Base-by-base conservation (phyloP, 768 basidiomycete species). In the Boletus reticulatus region DNA sequence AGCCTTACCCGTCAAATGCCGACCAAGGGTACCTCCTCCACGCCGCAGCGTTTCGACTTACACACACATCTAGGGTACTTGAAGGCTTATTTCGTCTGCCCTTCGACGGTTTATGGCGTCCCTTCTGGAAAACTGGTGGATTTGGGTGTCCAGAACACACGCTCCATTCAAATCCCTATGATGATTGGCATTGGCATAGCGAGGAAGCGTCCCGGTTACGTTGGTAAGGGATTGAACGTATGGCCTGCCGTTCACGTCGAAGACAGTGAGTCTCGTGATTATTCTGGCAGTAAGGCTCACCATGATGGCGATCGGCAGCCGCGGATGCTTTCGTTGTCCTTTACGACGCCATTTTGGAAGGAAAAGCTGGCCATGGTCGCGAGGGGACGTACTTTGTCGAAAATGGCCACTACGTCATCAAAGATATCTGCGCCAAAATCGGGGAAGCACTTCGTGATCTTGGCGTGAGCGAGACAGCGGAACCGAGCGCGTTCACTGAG, bases 231-330 rank as follows among this genome's bases (percentile, higher is more conserved):
- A 2, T 72, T 77, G 62, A 84, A 87, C 48, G 41, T 82, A 6
- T 88, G 87, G 88, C 77, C 80, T 0, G 79, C 81, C 52, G 78
- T 84, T 17, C 77, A 85, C 55, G 70, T 85, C 47, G 70, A 78
- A 24, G 84, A 87, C 17, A 63, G 66, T 68, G 8, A 34, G 53
- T 50, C 3, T 36, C 42, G 7, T 20, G 4, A 19, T 27, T 13
- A 3, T 48, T 20, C 34, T 13, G 9, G 24, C 6, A 3, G 24
- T 8, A 11, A 19, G 20, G 17, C 32, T 62, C 5, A 65, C 44
- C 14, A 16, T 17, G 12, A 42, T 20, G 14, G 13, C 27, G 12
- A 45, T 29, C 2, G 13, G 1, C 45, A 67, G 66, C 39, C 66
- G 73, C n/a, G 58, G 78, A 48, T 46, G 70, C 85, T 6, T 85